Conservation (phyloP, 352 stramenopile genomes). For the Heterotrichella gracilis region DNA sequence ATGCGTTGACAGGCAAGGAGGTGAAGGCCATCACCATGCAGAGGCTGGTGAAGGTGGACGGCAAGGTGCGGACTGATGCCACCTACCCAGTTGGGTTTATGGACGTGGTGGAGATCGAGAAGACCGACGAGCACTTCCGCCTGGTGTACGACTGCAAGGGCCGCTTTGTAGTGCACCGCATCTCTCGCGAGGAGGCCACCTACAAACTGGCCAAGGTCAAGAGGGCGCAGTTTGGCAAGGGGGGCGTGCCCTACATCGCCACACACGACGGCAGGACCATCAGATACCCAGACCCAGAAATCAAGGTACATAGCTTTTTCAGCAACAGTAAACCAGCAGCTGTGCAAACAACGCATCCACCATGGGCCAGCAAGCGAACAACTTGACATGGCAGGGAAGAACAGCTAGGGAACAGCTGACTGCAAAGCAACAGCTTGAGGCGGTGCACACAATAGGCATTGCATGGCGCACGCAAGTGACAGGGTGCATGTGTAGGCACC, state of each 20-base stretch:
- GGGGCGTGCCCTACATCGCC: slow-evolving; percentile 82
- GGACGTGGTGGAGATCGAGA: slow-evolving; percentile 87
- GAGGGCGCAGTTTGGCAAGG: slow-evolving; percentile 57
- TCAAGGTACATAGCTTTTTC: no score
- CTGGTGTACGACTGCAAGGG: slow-evolving; percentile 92
- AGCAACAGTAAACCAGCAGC: no score
- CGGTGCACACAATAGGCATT: no score
- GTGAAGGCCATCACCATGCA: slow-evolving; percentile 96
- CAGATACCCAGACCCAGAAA: slow-evolving; percentile 81
- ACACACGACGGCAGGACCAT: slow-evolving; percentile 94
- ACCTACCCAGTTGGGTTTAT: slow-evolving; percentile 95
- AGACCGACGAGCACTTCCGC: slow-evolving; percentile 76
- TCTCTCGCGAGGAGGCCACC: slow-evolving; percentile 70
- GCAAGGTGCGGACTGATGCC: slow-evolving; percentile 68
- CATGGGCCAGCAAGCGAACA: no score
- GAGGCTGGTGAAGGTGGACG: slow-evolving; percentile 86
- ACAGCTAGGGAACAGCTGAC: no score
- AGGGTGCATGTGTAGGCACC: no score
- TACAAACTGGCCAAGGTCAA: slow-evolving; percentile 93
- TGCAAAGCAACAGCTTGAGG: no score
- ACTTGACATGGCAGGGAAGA: no score
- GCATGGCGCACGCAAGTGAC: no score
- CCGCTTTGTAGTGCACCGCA: slow-evolving; percentile 78
- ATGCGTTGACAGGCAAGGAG: slow-evolving; percentile 87
- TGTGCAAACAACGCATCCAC: no score